Conservation (phyloP, 2,329 filamentous ascomycete species). For the Alternaria viburni region DNA sequence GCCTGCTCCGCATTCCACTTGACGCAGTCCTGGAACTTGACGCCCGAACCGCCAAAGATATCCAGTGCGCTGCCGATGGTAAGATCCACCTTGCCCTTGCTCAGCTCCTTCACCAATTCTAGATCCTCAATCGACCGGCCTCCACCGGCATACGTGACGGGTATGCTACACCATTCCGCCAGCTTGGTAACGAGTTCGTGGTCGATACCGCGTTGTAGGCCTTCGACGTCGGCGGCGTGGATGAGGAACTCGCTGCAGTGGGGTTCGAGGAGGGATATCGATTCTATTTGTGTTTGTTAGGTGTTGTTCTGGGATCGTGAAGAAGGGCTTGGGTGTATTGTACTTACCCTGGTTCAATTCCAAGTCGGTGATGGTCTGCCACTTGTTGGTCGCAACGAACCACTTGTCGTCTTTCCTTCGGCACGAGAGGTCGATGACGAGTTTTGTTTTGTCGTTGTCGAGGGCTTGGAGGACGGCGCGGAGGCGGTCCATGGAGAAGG, state of each 20-base stretch:
- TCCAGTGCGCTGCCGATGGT: conserved; percentile 97
- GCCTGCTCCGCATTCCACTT: conserved; percentile 71
- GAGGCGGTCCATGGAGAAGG: conserved; percentile 79
- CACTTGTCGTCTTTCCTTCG: conserved; percentile 76
- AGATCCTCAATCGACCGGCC: conserved; percentile 82
- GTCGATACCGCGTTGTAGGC: conserved; percentile 89
- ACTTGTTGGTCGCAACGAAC: conserved; percentile 99
- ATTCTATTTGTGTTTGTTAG: conserved; percentile 60
- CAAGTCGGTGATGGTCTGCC: conserved; percentile 98
- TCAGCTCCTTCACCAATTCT: conserved; percentile 79
- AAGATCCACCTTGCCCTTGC: conserved; percentile 82
- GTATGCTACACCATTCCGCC: conserved; percentile 85
- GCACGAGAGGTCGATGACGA: conserved; percentile 96
- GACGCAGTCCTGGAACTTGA: conserved; percentile 88
- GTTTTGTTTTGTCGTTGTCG: conserved; percentile 74
- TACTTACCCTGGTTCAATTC: conserved; percentile 80
- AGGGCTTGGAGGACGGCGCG: conserved; percentile 75
- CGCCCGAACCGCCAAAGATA: conserved; percentile 88
- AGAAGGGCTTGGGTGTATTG: neutral
- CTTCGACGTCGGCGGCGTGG: conserved; percentile 96
- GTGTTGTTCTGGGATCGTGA: neutral
- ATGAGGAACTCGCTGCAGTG: conserved; percentile 97
- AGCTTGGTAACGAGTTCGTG: conserved; percentile 78
- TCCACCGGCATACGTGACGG: conserved; percentile 96
- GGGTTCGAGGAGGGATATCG: conserved; percentile 80